A percentile compares a stretch with the other conserved stretches of the same genome.
These are phyloP conservation scores for Tricholoma terreum DNA, from an alignment of 768 basidiomycete species.

Conservation along the genomic window DNA sequence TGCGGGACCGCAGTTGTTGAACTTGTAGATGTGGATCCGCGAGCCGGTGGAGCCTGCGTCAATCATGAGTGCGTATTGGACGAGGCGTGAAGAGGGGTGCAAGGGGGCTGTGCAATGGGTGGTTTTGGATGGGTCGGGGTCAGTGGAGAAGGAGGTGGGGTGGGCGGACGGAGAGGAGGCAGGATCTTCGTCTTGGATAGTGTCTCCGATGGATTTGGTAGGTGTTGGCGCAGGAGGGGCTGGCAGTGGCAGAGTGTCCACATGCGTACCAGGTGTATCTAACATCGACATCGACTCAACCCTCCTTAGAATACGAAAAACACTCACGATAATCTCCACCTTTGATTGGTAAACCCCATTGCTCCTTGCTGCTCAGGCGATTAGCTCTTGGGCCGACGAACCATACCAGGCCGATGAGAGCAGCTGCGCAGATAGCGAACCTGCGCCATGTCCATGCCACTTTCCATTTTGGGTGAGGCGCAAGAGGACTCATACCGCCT, in stretches of 20 bases:
- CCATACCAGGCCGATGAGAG: slow-evolving; percentile 61
- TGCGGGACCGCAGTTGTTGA: slow-evolving; percentile 81
- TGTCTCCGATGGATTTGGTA: slow-evolving; percentile 1
- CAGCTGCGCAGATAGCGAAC: slow-evolving; percentile 55
- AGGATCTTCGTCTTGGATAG: not conserved
- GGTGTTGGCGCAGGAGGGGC: slow-evolving; percentile 8
- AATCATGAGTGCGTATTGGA: slow-evolving; percentile 95
- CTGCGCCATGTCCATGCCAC: slow-evolving; percentile 59
- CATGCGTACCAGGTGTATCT: not conserved
- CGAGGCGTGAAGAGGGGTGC: slow-evolving; percentile 48
- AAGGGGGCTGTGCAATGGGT: slow-evolving; percentile 65
- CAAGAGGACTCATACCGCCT: slow-evolving; percentile 52
- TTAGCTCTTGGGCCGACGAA: slow-evolving; percentile 51
- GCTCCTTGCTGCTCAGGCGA: slow-evolving; percentile 11
- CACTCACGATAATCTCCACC: not conserved
- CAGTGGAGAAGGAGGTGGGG: slow-evolving; percentile 64
- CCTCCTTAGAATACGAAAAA: not conserved
- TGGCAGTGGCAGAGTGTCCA: not conserved
- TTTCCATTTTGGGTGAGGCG: slow-evolving; percentile 23
- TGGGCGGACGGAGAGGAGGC: slow-evolving; percentile 33
- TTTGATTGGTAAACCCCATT: slow-evolving; percentile 1
- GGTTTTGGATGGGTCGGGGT: slow-evolving; percentile 72
- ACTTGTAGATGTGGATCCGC: slow-evolving; percentile 97
- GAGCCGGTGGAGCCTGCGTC: slow-evolving; percentile 98
- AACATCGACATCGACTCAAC: not conserved